Conservation (phyloP, 371 early-diverging fungal genomes). For the Blakeslea trispora region DNA sequence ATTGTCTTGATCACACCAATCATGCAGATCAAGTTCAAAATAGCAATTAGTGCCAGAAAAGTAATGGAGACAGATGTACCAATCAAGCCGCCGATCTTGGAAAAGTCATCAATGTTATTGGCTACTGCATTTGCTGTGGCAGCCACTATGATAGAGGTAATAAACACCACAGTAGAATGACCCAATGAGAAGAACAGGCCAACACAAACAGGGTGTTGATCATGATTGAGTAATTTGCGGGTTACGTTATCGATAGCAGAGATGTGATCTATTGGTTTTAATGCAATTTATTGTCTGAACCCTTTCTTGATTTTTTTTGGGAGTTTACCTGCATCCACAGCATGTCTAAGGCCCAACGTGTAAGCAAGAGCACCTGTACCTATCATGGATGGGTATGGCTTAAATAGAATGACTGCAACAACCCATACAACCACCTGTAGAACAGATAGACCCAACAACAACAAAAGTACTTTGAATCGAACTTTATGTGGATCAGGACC, state of each 20-base stretch:
- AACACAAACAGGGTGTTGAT: conserved; percentile 54
- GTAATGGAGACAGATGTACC: conserved; percentile 60
- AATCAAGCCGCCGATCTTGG: conserved; percentile 55
- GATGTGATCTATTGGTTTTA: conserved; percentile 66
- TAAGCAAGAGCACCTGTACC: conserved; percentile 62
- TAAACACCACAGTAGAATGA: conserved; percentile 68
- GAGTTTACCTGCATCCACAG: conserved; percentile 63
- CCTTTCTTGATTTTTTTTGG: not conserved
- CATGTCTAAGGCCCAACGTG: conserved; percentile 69
- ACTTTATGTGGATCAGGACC: conserved; percentile 42
- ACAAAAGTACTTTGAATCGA: conserved; percentile 31
- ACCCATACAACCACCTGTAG: conserved; percentile 53
- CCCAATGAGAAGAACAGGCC: conserved; percentile 72
- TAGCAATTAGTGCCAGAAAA: conserved; percentile 62
- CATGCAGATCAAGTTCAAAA: conserved; percentile 55
- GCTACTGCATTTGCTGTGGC: conserved; percentile 53
- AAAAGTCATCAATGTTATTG: conserved; percentile 49
- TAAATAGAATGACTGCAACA: conserved; percentile 34
- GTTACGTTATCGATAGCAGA: conserved; percentile 78
- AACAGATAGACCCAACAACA: conserved; percentile 28
- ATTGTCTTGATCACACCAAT: conserved; percentile 43
- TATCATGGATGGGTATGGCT: conserved; percentile 44
- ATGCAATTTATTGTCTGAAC: too few species aligned
- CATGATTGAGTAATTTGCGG: conserved; percentile 55
- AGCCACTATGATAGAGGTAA: conserved; percentile 56